Evolutionary conservation across 2,329 filamentous ascomycete genomes (phyloP).

Genomic region (Botrytis galanthina): DNA sequence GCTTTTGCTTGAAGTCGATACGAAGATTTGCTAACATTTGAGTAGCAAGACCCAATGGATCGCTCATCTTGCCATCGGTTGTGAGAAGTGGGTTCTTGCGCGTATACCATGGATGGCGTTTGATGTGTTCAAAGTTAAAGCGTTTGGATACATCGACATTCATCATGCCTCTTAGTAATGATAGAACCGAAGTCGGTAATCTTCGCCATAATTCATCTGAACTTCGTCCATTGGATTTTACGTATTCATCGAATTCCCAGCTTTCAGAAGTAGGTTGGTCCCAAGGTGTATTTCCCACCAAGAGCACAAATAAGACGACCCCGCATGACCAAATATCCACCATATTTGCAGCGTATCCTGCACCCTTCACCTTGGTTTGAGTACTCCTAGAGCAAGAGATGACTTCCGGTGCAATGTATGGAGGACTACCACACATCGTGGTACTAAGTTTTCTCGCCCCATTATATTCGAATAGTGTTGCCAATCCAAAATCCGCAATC

Average conservation of each 20-base stretch:
- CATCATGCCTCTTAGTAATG: constrained; percentile 90
- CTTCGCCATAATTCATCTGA: constrained; percentile 82
- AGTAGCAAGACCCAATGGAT: constrained; percentile 84
- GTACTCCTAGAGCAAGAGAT: constrained; percentile 50
- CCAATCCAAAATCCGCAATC: constrained; percentile 94
- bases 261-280: constrained; percentile 83
- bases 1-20: constrained; percentile 78
- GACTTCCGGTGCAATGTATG: constrained; percentile 96
- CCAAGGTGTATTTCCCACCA: constrained; percentile 97
- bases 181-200: constrained; percentile 70
- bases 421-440: constrained; percentile 92
- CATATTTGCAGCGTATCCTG: constrained; percentile 72
- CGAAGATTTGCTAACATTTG: constrained; percentile 89
- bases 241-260: constrained; percentile 89
- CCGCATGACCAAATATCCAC: constrained; percentile 97
- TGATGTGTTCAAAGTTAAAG: constrained; percentile 83
- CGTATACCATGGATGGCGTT: constrained; percentile 93
- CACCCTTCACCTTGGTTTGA: constrained; percentile 49
- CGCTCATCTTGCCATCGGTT: constrained; percentile 68
- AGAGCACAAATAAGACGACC: constrained; percentile 92
- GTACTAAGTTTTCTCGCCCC: constrained; percentile 77
- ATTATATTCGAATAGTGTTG: constrained; percentile 88
- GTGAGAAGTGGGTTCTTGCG: constrained; percentile 75
- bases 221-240: constrained; percentile 74
- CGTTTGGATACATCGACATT: constrained; percentile 70